Percentiles rank a stretch among this genome's conserved stretches.
Conservation (phyloP, 2,329 filamentous ascomycete species). For the Huntiella moniliformis region DNA sequence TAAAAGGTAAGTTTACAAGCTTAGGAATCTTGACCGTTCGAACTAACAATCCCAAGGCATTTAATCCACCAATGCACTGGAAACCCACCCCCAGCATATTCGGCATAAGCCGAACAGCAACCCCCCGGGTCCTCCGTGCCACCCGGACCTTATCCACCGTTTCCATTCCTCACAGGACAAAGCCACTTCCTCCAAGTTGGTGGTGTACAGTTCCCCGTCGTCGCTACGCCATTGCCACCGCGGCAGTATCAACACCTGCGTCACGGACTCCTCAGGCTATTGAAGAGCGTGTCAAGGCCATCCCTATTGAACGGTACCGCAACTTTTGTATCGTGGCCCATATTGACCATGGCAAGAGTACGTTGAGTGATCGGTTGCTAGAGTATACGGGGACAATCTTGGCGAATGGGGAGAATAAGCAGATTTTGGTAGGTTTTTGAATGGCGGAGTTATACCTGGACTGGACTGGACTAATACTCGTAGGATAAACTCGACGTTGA, state of each 20-base stretch:
- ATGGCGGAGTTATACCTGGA: not conserved
- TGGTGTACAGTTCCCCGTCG: constrained; percentile 1
- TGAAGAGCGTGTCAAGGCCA: constrained; percentile 46
- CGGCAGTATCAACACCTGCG: constrained; percentile 7
- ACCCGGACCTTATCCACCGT: not conserved
- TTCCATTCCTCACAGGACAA: not conserved
- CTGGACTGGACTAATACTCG: not conserved
- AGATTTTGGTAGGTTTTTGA: constrained; percentile 45
- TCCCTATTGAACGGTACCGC: constrained; percentile 62
- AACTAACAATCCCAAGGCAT: not conserved
- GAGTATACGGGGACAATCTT: constrained; percentile 89
- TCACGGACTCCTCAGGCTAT: constrained; percentile 16
- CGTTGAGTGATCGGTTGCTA: constrained; percentile 75
- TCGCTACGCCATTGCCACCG: constrained; percentile 6
- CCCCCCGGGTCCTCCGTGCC: not conserved
- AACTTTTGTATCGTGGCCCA: constrained; percentile 99
- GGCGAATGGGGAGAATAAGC: constrained; percentile 65
- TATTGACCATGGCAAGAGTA: constrained; percentile 97
- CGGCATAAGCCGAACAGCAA: constrained; percentile 5
- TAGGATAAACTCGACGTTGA: constrained; percentile 90
- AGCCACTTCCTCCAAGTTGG: not conserved
- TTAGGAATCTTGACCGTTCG: not conserved
- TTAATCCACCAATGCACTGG: constrained; percentile 7
- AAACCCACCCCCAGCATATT: constrained; percentile 9
- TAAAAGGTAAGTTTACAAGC: not conserved